phyloP scores from a whole-genome alignment of 1,284 basidiomycete genomes.

The Golubevia pallescens region DNA sequence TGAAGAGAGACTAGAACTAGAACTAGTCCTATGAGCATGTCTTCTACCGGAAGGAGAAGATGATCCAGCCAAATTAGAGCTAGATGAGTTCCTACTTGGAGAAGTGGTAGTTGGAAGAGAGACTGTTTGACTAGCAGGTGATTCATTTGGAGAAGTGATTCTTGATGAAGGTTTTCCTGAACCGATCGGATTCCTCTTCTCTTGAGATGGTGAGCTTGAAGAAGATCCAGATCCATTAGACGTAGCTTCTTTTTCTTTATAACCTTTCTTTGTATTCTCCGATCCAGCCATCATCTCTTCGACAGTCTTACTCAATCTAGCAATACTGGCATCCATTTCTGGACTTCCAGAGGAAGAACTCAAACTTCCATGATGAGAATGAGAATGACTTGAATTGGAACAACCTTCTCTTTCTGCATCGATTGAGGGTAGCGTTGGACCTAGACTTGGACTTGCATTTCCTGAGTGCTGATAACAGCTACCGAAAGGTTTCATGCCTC shows the following conservation, averaged over 20 bases:
- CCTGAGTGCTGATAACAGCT: too few species aligned
- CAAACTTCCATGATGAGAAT: neutral
- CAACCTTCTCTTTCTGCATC: neutral
- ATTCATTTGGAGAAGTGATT: too few species aligned
- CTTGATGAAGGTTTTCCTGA: too few species aligned
- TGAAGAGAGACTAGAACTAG: constrained; percentile 17
- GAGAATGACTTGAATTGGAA: neutral
- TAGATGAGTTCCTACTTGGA: too few species aligned
- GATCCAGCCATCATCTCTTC: constrained; percentile 35
- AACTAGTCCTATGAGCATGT: constrained; percentile 23
- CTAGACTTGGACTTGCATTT: neutral
- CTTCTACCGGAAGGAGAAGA: constrained; percentile 21
- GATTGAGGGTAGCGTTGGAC: neutral
- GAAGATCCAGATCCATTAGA: neutral
- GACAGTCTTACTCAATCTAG: constrained; percentile 39
- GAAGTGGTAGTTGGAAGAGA: too few species aligned
- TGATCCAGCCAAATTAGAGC: too few species aligned
- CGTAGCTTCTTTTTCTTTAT: neutral
- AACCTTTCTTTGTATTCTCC: neutral
- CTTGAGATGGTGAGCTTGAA: neutral
- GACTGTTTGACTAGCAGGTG: too few species aligned
- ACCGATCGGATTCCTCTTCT: neutral
- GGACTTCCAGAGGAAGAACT: constrained; percentile 10
- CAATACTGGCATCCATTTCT: constrained; percentile 51
- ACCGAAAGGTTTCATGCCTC: neutral